Base-by-base conservation (phyloP, 352 stramenopile species). In the Blastocystis sp. region DNA sequence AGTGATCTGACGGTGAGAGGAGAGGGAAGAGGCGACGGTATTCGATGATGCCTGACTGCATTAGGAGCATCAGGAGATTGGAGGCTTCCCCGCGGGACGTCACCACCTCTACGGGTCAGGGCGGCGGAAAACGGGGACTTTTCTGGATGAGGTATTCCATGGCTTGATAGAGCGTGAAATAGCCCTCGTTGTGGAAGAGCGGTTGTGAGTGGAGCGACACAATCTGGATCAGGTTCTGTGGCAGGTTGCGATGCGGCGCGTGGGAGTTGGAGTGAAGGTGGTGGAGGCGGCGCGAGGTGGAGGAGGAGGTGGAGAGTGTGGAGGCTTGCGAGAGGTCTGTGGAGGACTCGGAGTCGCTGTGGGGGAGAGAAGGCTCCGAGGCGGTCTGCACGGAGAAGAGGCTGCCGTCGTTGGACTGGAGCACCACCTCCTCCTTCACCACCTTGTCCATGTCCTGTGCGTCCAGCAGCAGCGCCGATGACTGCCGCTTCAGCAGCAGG, bases 121-220 rank as follows among this genome's bases (percentile, higher is more conserved):
- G 0, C 10, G 21, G 23, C 3, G 10, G 21, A 43, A 74, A 45
- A n/a, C 1, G 43, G 43, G n/a, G n/a, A 74, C 64, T 74, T 52
- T 69, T 28, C 53, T 84, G 74, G 11, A 84, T 66, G 53, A 53
- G 66, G 34, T 84, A 84, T 69, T 84, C 74, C 52, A 84, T 69
- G 1, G 74, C 74, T 59, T 84, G 74, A 52, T 67, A 84, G 19
- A 56, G 45, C 59, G 74, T 84, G 28, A 84, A 84, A 21, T 28
- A 84, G 38, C 14, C 52, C 17, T 84, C 56, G 2, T 84, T 62
- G 21, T 38, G 40, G 34, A 84, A 70, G 19, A 84, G 56, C 17
- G 41, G 43, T 21, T 69, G 53, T 38, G 38, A 56, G 66, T 84
- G 74, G 9, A 70, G 74, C n/a, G 74, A 67, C 19, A 84, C 60